Base-by-base conservation (phyloP, 805 yeast genomes). In the Hanseniaspora pseudoguilliermondii region DNA sequence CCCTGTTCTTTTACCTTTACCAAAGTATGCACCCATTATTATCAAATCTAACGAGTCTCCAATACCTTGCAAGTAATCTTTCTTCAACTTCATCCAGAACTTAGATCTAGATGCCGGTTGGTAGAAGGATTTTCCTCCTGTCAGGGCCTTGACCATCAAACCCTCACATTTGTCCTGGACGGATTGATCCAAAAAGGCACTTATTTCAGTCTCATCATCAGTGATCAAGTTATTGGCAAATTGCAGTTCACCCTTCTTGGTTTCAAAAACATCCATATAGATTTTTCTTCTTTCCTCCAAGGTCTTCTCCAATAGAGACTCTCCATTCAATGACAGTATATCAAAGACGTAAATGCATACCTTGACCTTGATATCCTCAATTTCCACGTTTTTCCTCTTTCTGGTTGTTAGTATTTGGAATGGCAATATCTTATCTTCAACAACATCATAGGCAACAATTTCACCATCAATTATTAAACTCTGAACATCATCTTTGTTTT, bases 361-460 rank as follows among this genome's bases (percentile, higher is more conserved):
- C 60, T 85, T 83, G 7, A 93, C 96, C 63, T 86, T 87, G 62
- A 93, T 87, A 59, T 88, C 93, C 42, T 83, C 83, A 53, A 83
- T 83, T 56, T 86, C 83, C 6, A 93, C 98, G 62, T 84, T 96
- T 67, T 93, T 93, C 54, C 97, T 78, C 70, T 93, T 93, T 67
- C 98, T 79, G 0, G 98, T 93, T 1, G 96, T 84, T 51, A 93
- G 72, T 0, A 88, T 84, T 68, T 93, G 98, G 70, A 93, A 93
- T 1, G 98, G 98, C 57, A 93, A 71, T 57, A 93, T 91, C 67
- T 84, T 86, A n/a, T 79, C 68, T 23, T 76, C 74, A 54, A 77
- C 83, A 56, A 83, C 73, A 68, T 91, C 96, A 95, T 95, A 93
- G 0, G 98, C 98, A 9, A 93, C 98, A 8, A 96, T 96, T 70